phyloP scores from a whole-genome alignment of 495 filamentous ascomycete species.

The Trichoderma erinaceum region DNA sequence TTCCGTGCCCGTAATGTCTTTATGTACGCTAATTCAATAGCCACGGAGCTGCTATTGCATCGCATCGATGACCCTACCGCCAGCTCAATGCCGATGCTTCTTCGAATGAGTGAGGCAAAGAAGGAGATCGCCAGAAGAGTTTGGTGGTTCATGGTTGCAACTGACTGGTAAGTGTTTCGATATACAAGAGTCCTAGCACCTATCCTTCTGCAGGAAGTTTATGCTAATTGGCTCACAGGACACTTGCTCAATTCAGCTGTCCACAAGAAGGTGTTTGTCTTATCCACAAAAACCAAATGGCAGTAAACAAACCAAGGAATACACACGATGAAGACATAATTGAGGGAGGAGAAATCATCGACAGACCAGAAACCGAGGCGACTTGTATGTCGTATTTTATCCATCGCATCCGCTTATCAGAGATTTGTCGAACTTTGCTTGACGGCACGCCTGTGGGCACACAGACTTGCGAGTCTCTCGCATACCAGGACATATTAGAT shows the following conservation, averaged over 20 bases:
- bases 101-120: constrained; percentile 20
- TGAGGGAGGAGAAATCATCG: constrained; percentile 25
- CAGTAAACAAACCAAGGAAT: constrained; percentile 36
- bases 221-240: background rate
- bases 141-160: constrained; percentile 41
- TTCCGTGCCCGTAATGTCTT: constrained; percentile 27
- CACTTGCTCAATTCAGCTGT: constrained; percentile 21
- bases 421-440: constrained; percentile 35
- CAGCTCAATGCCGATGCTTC: background rate
- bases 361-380: constrained; percentile 32
- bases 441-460: constrained; percentile 31
- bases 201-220: background rate
- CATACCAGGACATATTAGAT: constrained; percentile 25
- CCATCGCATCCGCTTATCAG: constrained; percentile 36
- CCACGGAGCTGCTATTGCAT: constrained; percentile 35
- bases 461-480: constrained; percentile 12
- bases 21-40: constrained; percentile 26
- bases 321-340: constrained; percentile 38
- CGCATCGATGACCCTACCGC: constrained; percentile 29
- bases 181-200: background rate
- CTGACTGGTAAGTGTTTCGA: constrained; percentile 34
- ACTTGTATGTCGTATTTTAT: constrained; percentile 42
- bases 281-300: constrained; percentile 34
- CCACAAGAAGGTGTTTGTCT: constrained; percentile 34
- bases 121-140: constrained; percentile 34